A percentile compares a stretch with the other conserved stretches of the same genome.
Conservation (phyloP, 1,284 basidiomycete genomes). For the Apiotrichum gamsii region DNA sequence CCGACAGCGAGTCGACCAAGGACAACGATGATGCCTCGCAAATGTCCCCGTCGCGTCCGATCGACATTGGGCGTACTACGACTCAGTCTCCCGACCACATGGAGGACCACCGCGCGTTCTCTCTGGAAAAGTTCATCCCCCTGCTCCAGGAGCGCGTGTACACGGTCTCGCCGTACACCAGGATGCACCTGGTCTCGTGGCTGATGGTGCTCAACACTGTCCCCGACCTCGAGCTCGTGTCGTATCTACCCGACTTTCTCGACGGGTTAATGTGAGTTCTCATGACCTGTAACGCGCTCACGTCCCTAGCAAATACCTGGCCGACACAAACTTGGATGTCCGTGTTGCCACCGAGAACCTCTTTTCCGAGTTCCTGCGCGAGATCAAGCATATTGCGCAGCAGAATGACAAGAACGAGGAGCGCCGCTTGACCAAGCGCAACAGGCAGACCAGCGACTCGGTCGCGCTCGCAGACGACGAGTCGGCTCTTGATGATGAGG, state of each 20-base stretch:
- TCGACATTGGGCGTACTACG: conserved; percentile 7
- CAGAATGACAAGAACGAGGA: conserved; percentile 54
- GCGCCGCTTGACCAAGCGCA: conserved; percentile 9
- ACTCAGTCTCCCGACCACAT: conserved; percentile 8
- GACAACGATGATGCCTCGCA: neutral
- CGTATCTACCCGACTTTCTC: conserved; percentile 88
- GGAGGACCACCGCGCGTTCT: conserved; percentile 61
- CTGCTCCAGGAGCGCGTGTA: conserved; percentile 88
- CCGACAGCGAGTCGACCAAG: conserved; percentile 5
- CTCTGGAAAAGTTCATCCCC: conserved; percentile 89
- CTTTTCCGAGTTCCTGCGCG: conserved; percentile 84
- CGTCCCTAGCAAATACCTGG: conserved; percentile 73
- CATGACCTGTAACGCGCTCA: conserved; percentile 1
- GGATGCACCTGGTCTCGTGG: conserved; percentile 96
- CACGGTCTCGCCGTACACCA: conserved; percentile 89
- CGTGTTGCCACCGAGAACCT: conserved; percentile 85
- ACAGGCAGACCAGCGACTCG: conserved; percentile 47
- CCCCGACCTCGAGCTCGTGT: conserved; percentile 90
- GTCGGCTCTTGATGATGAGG: conserved; percentile 12
- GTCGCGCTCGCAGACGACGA: conserved; percentile 16
- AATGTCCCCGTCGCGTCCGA: neutral
- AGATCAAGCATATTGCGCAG: conserved; percentile 77
- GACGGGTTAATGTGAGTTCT: conserved; percentile 78
- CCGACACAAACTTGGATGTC: conserved; percentile 91
- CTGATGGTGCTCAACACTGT: conserved; percentile 93